Evolutionary conservation across 495 filamentous ascomycete genomes (phyloP), one percentile per base, ranked within the genome.

Genomic region (Penicillium psychrofluorescens): DNA sequence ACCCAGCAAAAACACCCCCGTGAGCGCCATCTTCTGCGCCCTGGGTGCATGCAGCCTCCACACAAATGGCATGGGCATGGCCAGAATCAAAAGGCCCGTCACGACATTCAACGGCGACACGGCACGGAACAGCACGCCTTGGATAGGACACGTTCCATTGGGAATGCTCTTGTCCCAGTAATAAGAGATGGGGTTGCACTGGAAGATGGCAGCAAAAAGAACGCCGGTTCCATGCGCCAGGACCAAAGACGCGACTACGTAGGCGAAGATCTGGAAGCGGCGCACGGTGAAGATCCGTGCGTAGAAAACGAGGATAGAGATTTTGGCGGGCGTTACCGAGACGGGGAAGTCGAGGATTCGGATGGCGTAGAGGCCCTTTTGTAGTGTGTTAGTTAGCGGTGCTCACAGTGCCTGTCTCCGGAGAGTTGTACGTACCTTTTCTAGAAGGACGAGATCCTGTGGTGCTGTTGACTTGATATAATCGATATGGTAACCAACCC

Each of bases 231-330:
- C 59, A 9, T 53, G 46, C 11, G 36, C 50, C 0, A 64, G 35
- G 11, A 63, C 50, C 9, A 61, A 15, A 2, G 47, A 51, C 22
- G 61, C 64, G 29, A 64, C 55, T 29, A 64, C 46, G 43, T 66
- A 62, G 36, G 69, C 52, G 13, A 51, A 44, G 15, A 59, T 55
- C 28, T 39, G 43, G 38, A 57, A 62, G 16, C 40, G 48, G 31
- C 46, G 50, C 27, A 48, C 51, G 29, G 47, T 40, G 46, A 71
- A 63, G 40, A 72, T 68, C 15, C 63, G 68, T 1, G 62, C 43
- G 39, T 72, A 74, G 36, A 74, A 64, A 35, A 64, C 44, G n/a
- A 74, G 53, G n/a, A 74, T 48, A 4, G 66, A 68, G 6, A 64
- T 40, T 48, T 71, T 71, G 36, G 63, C 58, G 16, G 59, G 41